A percentile compares a stretch with the other conserved stretches of the same genome.
Evolutionary conservation across 768 basidiomycete species (phyloP).

Genomic region (Lactarius trivialis): DNA sequence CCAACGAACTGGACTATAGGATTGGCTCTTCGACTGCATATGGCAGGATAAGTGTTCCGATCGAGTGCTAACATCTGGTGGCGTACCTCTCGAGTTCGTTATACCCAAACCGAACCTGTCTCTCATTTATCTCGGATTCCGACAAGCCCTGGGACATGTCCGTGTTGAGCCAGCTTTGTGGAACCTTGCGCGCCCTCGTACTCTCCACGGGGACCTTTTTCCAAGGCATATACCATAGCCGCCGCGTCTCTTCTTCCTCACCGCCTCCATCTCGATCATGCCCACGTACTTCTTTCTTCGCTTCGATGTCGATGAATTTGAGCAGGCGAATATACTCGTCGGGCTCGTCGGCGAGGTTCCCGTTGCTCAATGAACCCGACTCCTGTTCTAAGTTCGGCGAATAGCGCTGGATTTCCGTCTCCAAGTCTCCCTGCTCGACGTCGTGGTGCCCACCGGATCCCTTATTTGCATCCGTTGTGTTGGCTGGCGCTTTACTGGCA

Average conservation of each 20-base stretch:
- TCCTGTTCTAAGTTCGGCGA: slow-evolving; percentile 1
- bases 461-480: not conserved
- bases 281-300: slow-evolving; percentile 15
- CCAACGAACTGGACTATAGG: slow-evolving; percentile 38
- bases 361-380: not conserved
- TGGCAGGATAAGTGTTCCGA: not conserved
- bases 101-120: slow-evolving; percentile 34
- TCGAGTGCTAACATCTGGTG: not conserved
- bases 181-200: slow-evolving; percentile 31
- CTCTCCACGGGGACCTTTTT: slow-evolving; percentile 31
- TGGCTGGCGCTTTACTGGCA: not conserved
- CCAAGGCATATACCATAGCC: slow-evolving; percentile 44
- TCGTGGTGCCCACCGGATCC: slow-evolving; percentile 1
- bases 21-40: slow-evolving; percentile 33
- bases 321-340: slow-evolving; percentile 23
- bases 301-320: slow-evolving; percentile 23
- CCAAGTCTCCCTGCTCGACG: slow-evolving; percentile 14
- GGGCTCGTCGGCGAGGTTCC: slow-evolving; percentile 7
- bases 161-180: slow-evolving; percentile 37
- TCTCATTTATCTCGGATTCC: slow-evolving; percentile 30
- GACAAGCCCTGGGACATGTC: slow-evolving; percentile 34
- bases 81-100: slow-evolving; percentile 39
- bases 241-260: slow-evolving; percentile 25
- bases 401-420: slow-evolving; percentile 12
- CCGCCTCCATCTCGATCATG: not conserved